These are phyloP conservation scores for Trichoderma sp. DNA, from an alignment of 2,329 filamentous ascomycete species.

Conservation along the genomic window DNA sequence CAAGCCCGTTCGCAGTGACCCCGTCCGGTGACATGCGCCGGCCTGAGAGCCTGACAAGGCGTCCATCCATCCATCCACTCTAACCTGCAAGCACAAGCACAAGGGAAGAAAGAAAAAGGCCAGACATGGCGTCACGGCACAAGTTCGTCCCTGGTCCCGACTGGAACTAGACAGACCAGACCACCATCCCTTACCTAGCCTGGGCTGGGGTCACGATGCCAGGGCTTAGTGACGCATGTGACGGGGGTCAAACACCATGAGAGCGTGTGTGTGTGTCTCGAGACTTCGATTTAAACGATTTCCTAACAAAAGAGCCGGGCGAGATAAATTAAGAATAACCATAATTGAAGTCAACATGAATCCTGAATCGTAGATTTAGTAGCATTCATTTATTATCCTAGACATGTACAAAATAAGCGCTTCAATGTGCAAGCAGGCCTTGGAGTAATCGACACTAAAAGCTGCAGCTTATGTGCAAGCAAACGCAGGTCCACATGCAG, in stretches of 20 bases:
- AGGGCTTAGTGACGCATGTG: too few species aligned
- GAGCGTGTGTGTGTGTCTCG: not conserved
- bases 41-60: conserved; percentile 15
- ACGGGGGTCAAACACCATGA: too few species aligned
- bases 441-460: not conserved
- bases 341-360: not conserved
- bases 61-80: not conserved
- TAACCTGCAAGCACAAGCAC: not conserved
- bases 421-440: too few species aligned
- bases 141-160: not conserved
- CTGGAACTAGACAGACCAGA: not conserved
- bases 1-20: not conserved
- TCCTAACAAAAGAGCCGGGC: not conserved
- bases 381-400: not conserved
- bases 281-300: not conserved
- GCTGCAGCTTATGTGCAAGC: not conserved
- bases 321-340: conserved; percentile 1
- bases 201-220: too few species aligned
- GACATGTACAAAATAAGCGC: too few species aligned
- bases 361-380: not conserved
- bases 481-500: conserved; percentile 16
- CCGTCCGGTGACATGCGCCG: conserved; percentile 6
- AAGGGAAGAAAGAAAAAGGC: not conserved
- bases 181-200: not conserved
- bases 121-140: conserved; percentile 3